These are phyloP conservation scores for Aspergillus glaucus DNA, from an alignment of 2,329 filamentous ascomycete genomes.

Conservation along the genomic window DNA sequence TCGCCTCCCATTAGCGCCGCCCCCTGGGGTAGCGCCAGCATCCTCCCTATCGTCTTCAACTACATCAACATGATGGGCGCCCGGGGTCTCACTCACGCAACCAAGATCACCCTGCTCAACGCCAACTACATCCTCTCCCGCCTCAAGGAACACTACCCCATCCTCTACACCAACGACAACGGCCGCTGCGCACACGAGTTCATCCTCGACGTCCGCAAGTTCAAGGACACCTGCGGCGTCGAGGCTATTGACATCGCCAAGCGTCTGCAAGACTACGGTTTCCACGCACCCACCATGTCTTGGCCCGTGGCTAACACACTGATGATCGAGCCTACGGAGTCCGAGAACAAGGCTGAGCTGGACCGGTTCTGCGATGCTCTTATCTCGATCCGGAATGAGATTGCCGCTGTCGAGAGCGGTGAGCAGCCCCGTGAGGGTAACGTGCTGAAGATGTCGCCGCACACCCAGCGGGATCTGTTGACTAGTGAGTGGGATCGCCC, in stretches of 20 bases:
- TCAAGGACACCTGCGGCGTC: conserved; percentile 74
- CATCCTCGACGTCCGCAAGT: conserved; percentile 81
- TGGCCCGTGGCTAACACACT: conserved; percentile 93
- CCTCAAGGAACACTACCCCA: conserved; percentile 76
- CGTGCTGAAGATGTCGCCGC: conserved; percentile 82
- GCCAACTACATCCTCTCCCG: conserved; percentile 93
- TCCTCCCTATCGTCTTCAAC: conserved; percentile 88
- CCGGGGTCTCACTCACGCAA: conserved; percentile 77
- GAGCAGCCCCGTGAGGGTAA: conserved; percentile 68
- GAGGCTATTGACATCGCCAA: conserved; percentile 96
- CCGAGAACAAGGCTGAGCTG: conserved; percentile 83
- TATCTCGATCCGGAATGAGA: conserved; percentile 79
- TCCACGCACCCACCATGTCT: conserved; percentile 95
- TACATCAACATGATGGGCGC: conserved; percentile 93
- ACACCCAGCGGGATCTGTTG: conserved; percentile 76
- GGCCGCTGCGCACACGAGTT: conserved; percentile 94
- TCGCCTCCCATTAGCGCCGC: conserved; percentile 70
- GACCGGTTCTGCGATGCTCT: conserved; percentile 90
- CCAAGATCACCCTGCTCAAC: conserved; percentile 87
- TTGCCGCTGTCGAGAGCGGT: conserved; percentile 74
- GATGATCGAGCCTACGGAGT: conserved; percentile 97
- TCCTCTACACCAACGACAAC: conserved; percentile 87
- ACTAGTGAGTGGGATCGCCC: conserved; percentile 71
- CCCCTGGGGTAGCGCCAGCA: conserved; percentile 80
- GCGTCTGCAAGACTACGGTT: conserved; percentile 92